Base-by-base conservation (phyloP, 345 rosid species). In the Salix caprea region DNA sequence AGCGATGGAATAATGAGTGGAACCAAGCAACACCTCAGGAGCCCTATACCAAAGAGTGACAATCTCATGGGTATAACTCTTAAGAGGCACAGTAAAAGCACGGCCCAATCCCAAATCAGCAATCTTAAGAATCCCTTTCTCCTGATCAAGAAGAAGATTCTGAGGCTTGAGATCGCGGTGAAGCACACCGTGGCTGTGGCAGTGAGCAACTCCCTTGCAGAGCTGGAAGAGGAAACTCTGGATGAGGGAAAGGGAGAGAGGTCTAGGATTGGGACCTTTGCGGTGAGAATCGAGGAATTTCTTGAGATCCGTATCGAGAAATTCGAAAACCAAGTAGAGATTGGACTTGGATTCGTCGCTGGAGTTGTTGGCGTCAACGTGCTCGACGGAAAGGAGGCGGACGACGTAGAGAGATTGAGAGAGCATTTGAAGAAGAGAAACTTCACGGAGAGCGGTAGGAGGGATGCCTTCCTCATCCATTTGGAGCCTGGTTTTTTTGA, bases 401-500 rank as follows among this genome's bases (percentile, higher is more conserved):
- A 95, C 99, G 19, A 93, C 84, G 81, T 93, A 93, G 79, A 95
- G 87, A 30, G 97, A 95, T 40, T 91, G 91, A 2, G 99, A 95
- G 26, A 95, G 87, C 94, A 95, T 82, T 76, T 93, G 99, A 50
- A 95, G 99, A 66, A 95, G 90, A 30, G 97, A 95, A 39, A 93
- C 94, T 80, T 95, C 97, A 0, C 99, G 91, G 80, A 93, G 97
- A 1, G 99, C 97, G 30, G 99, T 94, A 0, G 99, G 99, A 37
- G 99, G 99, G 1, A 94, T 84, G 69, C 99, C 99, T 81, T 94
- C 99, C 73, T 94, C 99, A 87, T 93, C 99, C 91, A 93, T 94
- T 82, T 94, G 97, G 23, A 94, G 92, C 7, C 99, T 79, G 0
- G 99, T 91, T 79, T 94, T 93, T 82, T 94, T 94, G 16, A 94